Conservation (phyloP, 176 grass and related monocot genomes). For the Coix lacrymajobi region DNA sequence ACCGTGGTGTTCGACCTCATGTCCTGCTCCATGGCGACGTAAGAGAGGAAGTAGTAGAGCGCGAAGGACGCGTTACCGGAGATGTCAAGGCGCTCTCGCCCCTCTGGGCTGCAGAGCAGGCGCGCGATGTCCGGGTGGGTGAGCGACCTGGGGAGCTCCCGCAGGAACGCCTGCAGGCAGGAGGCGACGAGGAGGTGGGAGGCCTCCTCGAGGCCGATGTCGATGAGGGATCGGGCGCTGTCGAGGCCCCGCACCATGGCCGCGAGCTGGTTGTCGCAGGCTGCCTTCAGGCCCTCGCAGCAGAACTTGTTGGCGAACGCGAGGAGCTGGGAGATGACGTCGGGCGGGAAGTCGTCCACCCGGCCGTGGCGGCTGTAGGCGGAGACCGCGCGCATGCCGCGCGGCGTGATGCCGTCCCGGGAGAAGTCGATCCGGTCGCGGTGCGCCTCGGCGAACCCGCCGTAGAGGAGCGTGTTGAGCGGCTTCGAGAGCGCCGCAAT, state of each 20-base stretch:
- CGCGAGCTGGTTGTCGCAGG: conserved; percentile 71
- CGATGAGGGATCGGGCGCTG: conserved; percentile 69
- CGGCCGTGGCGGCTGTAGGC: conserved; percentile 52
- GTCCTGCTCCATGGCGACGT: conserved; percentile 91
- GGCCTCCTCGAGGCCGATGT: conserved; percentile 77
- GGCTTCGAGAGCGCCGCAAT: conserved; percentile 77
- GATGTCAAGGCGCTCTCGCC: conserved; percentile 53
- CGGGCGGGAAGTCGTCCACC: conserved; percentile 52
- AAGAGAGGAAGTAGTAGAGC: conserved; percentile 82
- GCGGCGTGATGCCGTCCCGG: conserved; percentile 62
- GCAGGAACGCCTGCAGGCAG: conserved; percentile 91
- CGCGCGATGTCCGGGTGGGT: conserved; percentile 52
- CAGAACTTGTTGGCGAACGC: conserved; percentile 90
- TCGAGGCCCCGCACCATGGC: conserved; percentile 53
- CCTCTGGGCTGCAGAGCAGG: conserved; percentile 77
- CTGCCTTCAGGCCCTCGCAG: conserved; percentile 72
- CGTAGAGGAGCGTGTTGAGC: conserved; percentile 81
- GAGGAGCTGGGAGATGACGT: conserved; percentile 71
- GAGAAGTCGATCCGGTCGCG: conserved; percentile 79
- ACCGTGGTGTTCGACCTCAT: conserved; percentile 73
- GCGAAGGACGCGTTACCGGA: conserved; percentile 73
- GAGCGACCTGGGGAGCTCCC: conserved; percentile 82
- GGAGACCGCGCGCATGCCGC: conserved; percentile 75
- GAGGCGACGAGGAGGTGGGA: conserved; percentile 66
- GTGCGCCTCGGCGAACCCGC: conserved; percentile 80